phyloP scores from a whole-genome alignment of 345 rosid species.

The Arabis alpina region DNA sequence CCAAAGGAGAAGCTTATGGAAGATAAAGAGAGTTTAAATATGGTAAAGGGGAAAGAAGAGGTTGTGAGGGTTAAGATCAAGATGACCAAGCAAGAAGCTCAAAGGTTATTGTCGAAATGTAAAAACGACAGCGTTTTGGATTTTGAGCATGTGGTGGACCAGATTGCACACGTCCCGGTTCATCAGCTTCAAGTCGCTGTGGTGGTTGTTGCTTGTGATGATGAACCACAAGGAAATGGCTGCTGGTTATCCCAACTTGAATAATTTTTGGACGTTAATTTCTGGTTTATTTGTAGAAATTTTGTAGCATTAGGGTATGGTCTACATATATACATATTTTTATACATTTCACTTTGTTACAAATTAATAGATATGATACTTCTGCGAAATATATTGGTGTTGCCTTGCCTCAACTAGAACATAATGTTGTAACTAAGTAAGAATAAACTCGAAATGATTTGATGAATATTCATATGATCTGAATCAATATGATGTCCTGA shows the following conservation, averaged over 20 bases:
- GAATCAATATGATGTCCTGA: too few species aligned
- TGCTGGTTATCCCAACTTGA: constrained; percentile 8
- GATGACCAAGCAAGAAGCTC: constrained; percentile 71
- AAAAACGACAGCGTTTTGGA: constrained; percentile 56
- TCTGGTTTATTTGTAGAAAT: background rate
- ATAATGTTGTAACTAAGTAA: background rate
- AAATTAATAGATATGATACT: background rate
- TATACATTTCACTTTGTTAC: constrained; percentile 7
- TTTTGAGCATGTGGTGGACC: constrained; percentile 55
- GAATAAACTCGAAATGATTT: background rate
- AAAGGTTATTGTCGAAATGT: constrained; percentile 52
- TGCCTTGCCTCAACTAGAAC: background rate
- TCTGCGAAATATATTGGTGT: background rate
- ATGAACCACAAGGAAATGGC: constrained; percentile 20
- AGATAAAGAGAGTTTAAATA: constrained; percentile 12
- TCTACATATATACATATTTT: background rate
- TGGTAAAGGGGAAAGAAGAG: constrained; percentile 16
- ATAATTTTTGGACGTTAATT: background rate
- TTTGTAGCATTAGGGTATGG: constrained; percentile 19
- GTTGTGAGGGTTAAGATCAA: constrained; percentile 58
- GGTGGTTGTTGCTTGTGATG: constrained; percentile 37
- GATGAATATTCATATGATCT: too few species aligned
- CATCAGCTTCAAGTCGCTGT: constrained; percentile 46
- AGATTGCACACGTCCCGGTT: constrained; percentile 50
- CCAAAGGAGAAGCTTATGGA: constrained; percentile 31